Percentiles rank a stretch among this genome's conserved stretches.
Evolutionary conservation across 1,284 basidiomycete genomes (phyloP).

Genomic region (Volvariella volvacea): DNA sequence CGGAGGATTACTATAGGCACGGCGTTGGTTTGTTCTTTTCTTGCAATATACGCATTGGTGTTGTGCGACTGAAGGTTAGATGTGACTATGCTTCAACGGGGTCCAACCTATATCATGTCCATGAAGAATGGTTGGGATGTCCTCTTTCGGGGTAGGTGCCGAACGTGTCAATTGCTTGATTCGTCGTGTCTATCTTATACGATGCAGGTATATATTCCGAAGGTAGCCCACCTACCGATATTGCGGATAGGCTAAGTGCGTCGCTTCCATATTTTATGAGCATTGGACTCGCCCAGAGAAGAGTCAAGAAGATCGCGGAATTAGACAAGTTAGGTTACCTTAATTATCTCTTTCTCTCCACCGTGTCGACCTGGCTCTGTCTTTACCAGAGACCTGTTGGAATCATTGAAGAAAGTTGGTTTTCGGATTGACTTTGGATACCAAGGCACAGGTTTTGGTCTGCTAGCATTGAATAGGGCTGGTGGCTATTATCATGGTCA

Average conservation of each 20-base stretch:
- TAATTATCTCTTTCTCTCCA: not conserved
- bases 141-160: constrained; percentile 15
- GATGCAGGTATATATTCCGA: constrained; percentile 3
- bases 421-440: constrained; percentile 19
- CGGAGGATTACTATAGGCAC: constrained; percentile 20
- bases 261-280: constrained; percentile 6
- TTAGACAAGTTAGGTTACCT: constrained; percentile 3
- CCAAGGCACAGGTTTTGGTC: constrained; percentile 15
- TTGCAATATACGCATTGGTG: no score
- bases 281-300: constrained; percentile 2
- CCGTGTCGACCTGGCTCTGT: no score
- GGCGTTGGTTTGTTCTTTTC: constrained; percentile 15
- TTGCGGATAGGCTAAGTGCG: constrained; percentile 3
- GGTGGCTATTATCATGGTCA: constrained; percentile 32
- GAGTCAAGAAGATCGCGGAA: not conserved
- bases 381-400: constrained; percentile 18
- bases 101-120: constrained; percentile 32
- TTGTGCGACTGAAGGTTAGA: constrained; percentile 16
- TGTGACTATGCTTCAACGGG: constrained; percentile 35
- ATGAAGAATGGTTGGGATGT: constrained; percentile 21
- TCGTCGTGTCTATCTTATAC: not conserved
- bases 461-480: constrained; percentile 18
- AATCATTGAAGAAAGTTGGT: constrained; percentile 17
- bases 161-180: not conserved
- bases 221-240: not conserved